Base-by-base conservation (phyloP, 805 yeast genomes). In the Zygotorulaspora florentina region DNA sequence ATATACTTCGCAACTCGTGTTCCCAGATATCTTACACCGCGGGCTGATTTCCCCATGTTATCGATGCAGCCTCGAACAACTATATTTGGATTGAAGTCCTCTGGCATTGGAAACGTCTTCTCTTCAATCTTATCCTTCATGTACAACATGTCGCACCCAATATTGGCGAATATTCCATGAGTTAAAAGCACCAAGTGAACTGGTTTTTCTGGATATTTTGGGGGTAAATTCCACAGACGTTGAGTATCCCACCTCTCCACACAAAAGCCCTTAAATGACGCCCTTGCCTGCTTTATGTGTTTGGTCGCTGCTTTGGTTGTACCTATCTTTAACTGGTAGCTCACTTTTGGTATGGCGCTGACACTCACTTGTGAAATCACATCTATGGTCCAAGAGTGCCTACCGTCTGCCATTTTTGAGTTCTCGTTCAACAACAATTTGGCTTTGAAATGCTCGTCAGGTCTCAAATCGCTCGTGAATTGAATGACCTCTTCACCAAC, bases 101-200 rank as follows among this genome's bases (percentile, higher is more conserved):
- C 54, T 13, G 52, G 46, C 39, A 56, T 39, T 6, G 46, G 23
- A 15, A 43, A 40, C 0, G 64, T 46, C 39, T 53, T 59, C 23
- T 68, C 62, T 52, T 87, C 93, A 12, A 93, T 78, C 55, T 75
- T 75, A 57, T 93, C 98, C 54, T 89, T 89, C 46, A 91, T 58
- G 57, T 83, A 90, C 15, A 87, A 73, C 95, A 93, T 80, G 64
- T 93, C 99, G 9, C 96, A 88, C 1, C 93, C 83, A 3, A 83
- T 77, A 58, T 90, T 93, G 1, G 97, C 87, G 58, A 88, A 95
- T 20, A 93, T 74, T 0, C 99, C 99, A 64, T 93, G 99, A 0
- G 96, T 88, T 10, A 90, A 55, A 3, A 93, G 72, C 2, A 91
- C 93, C 45, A 93, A 69, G 69, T 93, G 99, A 11, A 83, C 77